phyloP scores from a whole-genome alignment of 2,329 filamentous ascomycete genomes.

The Dryadomyces sulphureus region DNA sequence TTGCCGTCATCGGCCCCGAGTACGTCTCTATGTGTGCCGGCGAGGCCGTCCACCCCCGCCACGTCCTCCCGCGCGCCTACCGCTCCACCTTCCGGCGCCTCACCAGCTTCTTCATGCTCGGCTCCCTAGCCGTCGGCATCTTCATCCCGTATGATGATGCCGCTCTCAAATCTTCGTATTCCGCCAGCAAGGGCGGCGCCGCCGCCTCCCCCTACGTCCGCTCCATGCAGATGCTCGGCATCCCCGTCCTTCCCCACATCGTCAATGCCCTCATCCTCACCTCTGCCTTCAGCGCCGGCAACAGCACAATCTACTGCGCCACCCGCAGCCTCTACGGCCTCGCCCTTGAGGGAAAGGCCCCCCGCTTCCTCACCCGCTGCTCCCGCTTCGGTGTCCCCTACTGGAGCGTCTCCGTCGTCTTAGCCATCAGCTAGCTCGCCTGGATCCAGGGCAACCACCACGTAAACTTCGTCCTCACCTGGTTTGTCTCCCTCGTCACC shows the following conservation, averaged over 20 bases:
- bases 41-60: conserved; percentile 11
- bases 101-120: conserved; percentile 16
- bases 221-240: conserved; percentile 51
- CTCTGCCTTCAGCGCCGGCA: conserved; percentile 54
- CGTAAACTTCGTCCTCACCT: conserved; percentile 23
- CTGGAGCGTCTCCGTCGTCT: conserved; percentile 5
- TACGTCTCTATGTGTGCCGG: conserved; percentile 21
- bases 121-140: conserved; percentile 17
- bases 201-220: conserved; percentile 53
- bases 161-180: conserved; percentile 11
- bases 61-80: conserved; percentile 9
- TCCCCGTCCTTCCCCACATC: conserved; percentile 52
- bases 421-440: conserved; percentile 14
- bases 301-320: conserved; percentile 45
- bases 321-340: conserved; percentile 44
- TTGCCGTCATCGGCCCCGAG: conserved; percentile 29
- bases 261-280: conserved; percentile 65
- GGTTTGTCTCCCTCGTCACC: conserved; percentile 22
- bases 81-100: conserved; percentile 17
- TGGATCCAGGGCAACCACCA: conserved; percentile 22
- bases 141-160: conserved; percentile 14
- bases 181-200: conserved; percentile 3
- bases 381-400: conserved; percentile 27
- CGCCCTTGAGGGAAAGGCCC: conserved; percentile 42
- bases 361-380: conserved; percentile 30